Evolutionary conservation across 2,329 filamentous ascomycete genomes (phyloP).

Genomic region (Curvularia sp.): DNA sequence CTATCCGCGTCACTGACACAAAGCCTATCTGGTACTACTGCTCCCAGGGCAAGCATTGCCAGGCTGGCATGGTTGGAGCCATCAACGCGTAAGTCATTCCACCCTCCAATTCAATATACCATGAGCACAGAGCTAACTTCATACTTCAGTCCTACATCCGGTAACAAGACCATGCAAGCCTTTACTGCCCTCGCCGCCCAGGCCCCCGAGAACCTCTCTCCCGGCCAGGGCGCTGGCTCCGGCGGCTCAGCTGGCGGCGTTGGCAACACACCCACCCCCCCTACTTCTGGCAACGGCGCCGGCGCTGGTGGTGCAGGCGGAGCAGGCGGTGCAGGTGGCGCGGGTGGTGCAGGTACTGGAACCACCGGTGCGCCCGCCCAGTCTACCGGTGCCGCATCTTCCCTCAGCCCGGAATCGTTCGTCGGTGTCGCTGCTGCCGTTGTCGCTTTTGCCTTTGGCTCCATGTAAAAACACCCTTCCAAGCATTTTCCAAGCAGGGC

Average conservation of each 20-base stretch:
- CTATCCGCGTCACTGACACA: conserved; percentile 70
- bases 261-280: conserved; percentile 14
- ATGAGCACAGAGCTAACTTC: conserved; percentile 25
- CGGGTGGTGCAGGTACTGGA: not conserved
- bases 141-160: conserved; percentile 34
- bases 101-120: not conserved
- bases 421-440: conserved; percentile 37
- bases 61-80: conserved; percentile 76
- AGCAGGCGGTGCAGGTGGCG: conserved; percentile 19
- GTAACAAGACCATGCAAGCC: conserved; percentile 46
- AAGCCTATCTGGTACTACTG: conserved; percentile 83
- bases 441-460: conserved; percentile 31
- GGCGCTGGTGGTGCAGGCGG: conserved; percentile 21
- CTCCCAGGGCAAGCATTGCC: conserved; percentile 75
- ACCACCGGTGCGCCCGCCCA: conserved; percentile 31
- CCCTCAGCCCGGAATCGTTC: conserved; percentile 31
- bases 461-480: conserved; percentile 29
- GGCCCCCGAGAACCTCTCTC: conserved; percentile 52
- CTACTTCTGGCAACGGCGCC: conserved; percentile 14
- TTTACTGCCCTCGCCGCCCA: conserved; percentile 49
- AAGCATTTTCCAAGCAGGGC: too few relatives aligned
- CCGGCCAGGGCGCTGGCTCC: conserved; percentile 44
- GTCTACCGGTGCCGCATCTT: conserved; percentile 34
- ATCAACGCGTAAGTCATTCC: conserved; percentile 70
- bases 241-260: conserved; percentile 12